Conservation (phyloP, 1,139 yeast species). For the Blastobotrys arbuscula region DNA sequence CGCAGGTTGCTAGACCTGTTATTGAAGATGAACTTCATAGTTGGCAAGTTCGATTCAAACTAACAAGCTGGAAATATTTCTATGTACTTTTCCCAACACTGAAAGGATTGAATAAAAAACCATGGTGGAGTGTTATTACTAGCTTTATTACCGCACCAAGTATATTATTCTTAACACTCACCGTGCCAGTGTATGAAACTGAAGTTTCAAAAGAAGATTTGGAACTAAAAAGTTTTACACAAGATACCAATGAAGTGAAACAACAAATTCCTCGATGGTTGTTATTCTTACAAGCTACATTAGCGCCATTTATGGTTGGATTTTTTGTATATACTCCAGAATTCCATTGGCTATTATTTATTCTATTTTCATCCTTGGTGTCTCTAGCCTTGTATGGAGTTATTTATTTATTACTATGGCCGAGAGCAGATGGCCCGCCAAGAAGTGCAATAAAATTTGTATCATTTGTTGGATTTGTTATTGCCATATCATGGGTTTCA, state of each 20-base stretch:
- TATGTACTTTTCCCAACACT: slow-evolving; percentile 28
- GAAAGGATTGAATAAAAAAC: slow-evolving; percentile 21
- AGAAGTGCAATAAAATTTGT: slow-evolving; percentile 14
- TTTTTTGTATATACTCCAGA: slow-evolving; percentile 12
- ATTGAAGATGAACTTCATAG: background rate
- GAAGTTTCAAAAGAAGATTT: slow-evolving; percentile 20
- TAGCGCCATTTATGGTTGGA: slow-evolving; percentile 26
- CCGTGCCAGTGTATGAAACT: slow-evolving; percentile 45
- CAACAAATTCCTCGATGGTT: slow-evolving; percentile 20
- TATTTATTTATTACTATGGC: background rate
- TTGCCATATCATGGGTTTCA: slow-evolving; percentile 70
- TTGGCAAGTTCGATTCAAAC: background rate
- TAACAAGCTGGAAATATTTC: slow-evolving; percentile 8
- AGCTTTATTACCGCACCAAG: slow-evolving; percentile 42
- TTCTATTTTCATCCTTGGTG: background rate
- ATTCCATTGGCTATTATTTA: slow-evolving; percentile 4
- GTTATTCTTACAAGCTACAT: slow-evolving; percentile 26
- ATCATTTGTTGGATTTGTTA: slow-evolving; percentile 51
- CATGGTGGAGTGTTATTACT: slow-evolving; percentile 26
- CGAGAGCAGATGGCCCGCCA: background rate
- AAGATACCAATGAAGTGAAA: background rate
- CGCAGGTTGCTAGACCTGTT: slow-evolving; percentile 1
- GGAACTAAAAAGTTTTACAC: background rate
- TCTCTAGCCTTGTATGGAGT: background rate
- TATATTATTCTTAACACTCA: slow-evolving; percentile 40